phyloP scores from a whole-genome alignment of 164 flowering plant species.

The Vitis riparia region DNA sequence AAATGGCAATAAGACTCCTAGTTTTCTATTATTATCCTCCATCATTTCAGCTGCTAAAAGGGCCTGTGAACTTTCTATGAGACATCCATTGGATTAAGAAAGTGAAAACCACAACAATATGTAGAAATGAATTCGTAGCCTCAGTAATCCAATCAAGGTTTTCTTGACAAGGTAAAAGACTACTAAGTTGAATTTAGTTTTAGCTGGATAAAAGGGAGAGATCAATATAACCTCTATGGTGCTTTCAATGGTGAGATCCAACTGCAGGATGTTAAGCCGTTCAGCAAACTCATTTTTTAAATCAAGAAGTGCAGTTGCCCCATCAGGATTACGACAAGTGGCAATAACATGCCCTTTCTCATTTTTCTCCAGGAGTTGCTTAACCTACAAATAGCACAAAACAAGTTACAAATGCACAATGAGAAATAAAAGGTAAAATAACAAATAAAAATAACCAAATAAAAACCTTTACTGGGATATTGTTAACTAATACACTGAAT shows the following conservation, averaged over 20 bases:
- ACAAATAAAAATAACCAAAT: background rate
- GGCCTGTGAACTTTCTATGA: too few species aligned
- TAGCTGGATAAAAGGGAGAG: background rate
- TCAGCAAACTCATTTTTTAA: conserved; percentile 65
- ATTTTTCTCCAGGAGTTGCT: conserved; percentile 67
- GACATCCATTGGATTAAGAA: too few species aligned
- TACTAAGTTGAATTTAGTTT: too few species aligned
- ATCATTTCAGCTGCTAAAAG: too few species aligned
- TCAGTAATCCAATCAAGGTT: too few species aligned
- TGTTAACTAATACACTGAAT: background rate
- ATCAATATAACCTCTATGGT: conserved; percentile 64
- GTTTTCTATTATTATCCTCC: too few species aligned
- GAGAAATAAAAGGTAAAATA: background rate
- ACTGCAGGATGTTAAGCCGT: conserved; percentile 55
- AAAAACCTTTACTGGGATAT: background rate
- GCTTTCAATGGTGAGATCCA: conserved; percentile 77
- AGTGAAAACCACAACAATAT: too few species aligned
- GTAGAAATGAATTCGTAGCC: too few species aligned
- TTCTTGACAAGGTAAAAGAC: too few species aligned
- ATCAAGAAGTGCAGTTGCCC: conserved; percentile 57
- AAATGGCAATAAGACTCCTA: too few species aligned
- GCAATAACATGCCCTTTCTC: conserved; percentile 79
- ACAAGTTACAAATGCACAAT: background rate
- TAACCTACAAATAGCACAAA: conserved; percentile 42
- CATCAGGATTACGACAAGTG: conserved; percentile 82